Conservation (phyloP, 1,284 basidiomycete species). For the Papiliotrema laurentii region DNA sequence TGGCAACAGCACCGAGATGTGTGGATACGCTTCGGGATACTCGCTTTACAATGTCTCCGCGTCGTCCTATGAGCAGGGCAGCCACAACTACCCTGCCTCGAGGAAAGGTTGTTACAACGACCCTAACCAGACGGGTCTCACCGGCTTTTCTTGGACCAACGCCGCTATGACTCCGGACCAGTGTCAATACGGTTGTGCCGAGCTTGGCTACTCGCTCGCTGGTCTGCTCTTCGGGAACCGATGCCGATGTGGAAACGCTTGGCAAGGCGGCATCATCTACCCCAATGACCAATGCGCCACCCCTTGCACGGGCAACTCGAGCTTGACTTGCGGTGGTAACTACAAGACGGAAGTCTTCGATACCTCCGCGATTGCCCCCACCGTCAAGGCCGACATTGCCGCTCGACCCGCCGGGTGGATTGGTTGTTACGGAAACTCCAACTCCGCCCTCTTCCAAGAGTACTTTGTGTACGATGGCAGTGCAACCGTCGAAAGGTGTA, state of each 20-base stretch:
- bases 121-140: slow-evolving; percentile 3
- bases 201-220: slow-evolving; percentile 10
- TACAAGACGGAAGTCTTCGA: slow-evolving; percentile 3
- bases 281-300: neutral
- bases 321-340: slow-evolving; percentile 4
- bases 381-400: neutral
- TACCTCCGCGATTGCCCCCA: neutral
- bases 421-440: slow-evolving; percentile 22
- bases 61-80: neutral
- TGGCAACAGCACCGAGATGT: slow-evolving; percentile 12
- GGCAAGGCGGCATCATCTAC: neutral
- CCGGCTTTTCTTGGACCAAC: slow-evolving; percentile 4
- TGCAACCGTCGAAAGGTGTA: neutral
- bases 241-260: slow-evolving; percentile 6
- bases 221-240: slow-evolving; percentile 4
- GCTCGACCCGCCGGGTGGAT: slow-evolving; percentile 24
- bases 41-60: slow-evolving; percentile 6
- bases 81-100: neutral
- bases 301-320: slow-evolving; percentile 1
- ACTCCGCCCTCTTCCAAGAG: slow-evolving; percentile 12
- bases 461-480: slow-evolving; percentile 7
- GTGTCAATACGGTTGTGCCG: slow-evolving; percentile 15
- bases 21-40: slow-evolving; percentile 3
- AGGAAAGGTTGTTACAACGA: slow-evolving; percentile 5
- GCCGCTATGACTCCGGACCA: slow-evolving; percentile 11